These are phyloP conservation scores for Durio zibethinus DNA, from an alignment of 345 rosid genomes.

Conservation along the genomic window DNA sequence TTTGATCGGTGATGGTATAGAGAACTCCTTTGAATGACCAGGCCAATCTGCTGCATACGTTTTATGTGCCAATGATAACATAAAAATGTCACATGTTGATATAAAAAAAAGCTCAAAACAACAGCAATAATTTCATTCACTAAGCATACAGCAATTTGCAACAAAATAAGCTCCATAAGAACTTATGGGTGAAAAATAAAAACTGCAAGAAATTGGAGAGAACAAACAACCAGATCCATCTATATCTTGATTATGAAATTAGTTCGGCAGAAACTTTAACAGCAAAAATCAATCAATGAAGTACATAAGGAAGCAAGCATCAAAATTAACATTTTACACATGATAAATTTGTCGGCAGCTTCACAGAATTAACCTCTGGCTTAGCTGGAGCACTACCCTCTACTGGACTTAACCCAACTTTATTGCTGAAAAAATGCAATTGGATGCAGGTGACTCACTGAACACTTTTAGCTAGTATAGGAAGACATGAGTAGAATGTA, in stretches of 20 bases:
- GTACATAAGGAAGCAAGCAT: background rate
- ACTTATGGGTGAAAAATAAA: background rate
- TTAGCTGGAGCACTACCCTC: background rate
- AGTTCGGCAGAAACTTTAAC: background rate
- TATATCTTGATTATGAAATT: background rate
- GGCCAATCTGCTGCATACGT: background rate
- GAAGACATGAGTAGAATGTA: conserved; percentile 22
- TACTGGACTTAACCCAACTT: background rate
- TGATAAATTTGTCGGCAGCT: background rate
- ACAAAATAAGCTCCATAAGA: background rate
- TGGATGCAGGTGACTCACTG: background rate
- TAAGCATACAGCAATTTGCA: background rate
- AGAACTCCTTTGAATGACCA: too few relatives aligned
- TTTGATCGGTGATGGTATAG: too few relatives aligned
- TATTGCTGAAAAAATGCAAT: background rate
- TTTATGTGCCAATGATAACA: background rate
- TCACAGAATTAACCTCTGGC: background rate
- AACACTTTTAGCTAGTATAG: conserved; percentile 15
- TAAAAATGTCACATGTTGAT: background rate
- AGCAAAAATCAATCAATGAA: background rate
- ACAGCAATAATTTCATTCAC: background rate
- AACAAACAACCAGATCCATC: background rate
- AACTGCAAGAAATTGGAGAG: background rate
- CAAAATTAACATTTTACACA: background rate
- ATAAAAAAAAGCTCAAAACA: background rate